Base-by-base conservation (phyloP, 2,329 filamentous ascomycete genomes). In the Trichophyton verrucosum region DNA sequence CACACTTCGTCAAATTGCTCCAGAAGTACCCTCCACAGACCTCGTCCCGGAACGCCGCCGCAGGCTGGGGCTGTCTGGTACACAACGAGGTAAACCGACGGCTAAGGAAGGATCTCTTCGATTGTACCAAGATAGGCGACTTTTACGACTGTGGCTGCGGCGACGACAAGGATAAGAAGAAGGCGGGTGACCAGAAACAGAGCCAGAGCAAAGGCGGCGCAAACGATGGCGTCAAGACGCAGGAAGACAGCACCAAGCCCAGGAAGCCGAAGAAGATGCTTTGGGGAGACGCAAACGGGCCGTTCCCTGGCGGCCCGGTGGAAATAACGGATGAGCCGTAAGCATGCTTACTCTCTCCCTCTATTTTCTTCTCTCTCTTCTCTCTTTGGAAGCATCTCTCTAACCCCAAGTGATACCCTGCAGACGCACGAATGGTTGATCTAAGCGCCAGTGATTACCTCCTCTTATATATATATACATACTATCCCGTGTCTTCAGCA, bases 71-170 rank as follows among this genome's bases (percentile, higher is more conserved):
- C 7, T 86, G 84, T 69, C 82, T 83, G 68, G 81, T 86, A 46
- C 84, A 86, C 68, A 86, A 86, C 64, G 77, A 85, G 67, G 83
- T 86, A 63, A 86, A 86, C 68, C 77, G 81, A 68, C 80, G 82
- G 67, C 73, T 86, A 62, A 71, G 78, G 36, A 86, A 86, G 70
- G 77, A 79, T 3, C 70, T 81, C 22, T 86, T 86, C 67, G 82
- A 86, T 69, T 86, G 84, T 71, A 78, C 78, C 47, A 81, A 85
- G 42, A 82, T 86, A 61, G 84, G 83, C 1, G 82, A 85, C 61
- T 85, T 84, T 64, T 86, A 86, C 68, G 83, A 86, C 67, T 86
- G 84, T 66, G 84, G 83, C 36, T 86, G 84, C 69, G 51, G 51
- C 5, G 51, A 55, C 7, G 33, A 36, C 51, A 36, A 55, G 27